Evolutionary conservation across 2,329 filamentous ascomycete species (phyloP).

Genomic region (Diaporthe sp.): DNA sequence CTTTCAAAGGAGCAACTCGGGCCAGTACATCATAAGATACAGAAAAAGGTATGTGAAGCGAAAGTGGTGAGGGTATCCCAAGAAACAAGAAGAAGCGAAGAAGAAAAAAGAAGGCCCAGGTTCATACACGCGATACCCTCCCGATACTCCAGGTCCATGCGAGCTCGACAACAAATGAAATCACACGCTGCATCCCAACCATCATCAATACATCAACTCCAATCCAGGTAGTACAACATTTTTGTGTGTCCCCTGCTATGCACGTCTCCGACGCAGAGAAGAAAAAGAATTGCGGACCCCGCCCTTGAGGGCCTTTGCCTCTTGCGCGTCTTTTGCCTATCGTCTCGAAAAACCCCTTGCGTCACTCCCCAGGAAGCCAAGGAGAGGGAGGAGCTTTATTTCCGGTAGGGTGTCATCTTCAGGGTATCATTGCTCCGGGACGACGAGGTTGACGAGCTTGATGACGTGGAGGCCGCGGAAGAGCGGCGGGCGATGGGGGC

Average conservation of each 20-base stretch:
- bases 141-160: slow-evolving; percentile 21
- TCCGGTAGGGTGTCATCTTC: slow-evolving; percentile 36
- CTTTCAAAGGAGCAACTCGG: background rate
- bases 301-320: slow-evolving; percentile 12
- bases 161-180: slow-evolving; percentile 10
- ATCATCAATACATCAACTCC: slow-evolving; percentile 19
- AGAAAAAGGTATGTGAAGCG: background rate
- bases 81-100: slow-evolving; percentile 3
- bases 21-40: background rate
- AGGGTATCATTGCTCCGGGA: slow-evolving; percentile 13
- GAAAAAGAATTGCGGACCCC: background rate
- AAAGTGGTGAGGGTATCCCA: slow-evolving; percentile 23
- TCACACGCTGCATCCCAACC: slow-evolving; percentile 7
- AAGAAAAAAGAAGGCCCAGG: slow-evolving; percentile 1
- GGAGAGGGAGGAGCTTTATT: background rate
- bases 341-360: background rate
- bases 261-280: slow-evolving; percentile 1
- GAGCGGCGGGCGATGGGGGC: slow-evolving; percentile 36
- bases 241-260: slow-evolving; percentile 28
- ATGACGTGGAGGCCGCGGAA: slow-evolving; percentile 31
- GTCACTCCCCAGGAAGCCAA: background rate
- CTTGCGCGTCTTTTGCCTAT: background rate
- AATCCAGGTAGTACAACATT: slow-evolving; percentile 17
- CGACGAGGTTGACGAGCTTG: slow-evolving; percentile 22
- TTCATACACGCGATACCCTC: slow-evolving; percentile 32